Base-by-base conservation (phyloP, 106 monocot genomes). In the Acorus calamus region DNA sequence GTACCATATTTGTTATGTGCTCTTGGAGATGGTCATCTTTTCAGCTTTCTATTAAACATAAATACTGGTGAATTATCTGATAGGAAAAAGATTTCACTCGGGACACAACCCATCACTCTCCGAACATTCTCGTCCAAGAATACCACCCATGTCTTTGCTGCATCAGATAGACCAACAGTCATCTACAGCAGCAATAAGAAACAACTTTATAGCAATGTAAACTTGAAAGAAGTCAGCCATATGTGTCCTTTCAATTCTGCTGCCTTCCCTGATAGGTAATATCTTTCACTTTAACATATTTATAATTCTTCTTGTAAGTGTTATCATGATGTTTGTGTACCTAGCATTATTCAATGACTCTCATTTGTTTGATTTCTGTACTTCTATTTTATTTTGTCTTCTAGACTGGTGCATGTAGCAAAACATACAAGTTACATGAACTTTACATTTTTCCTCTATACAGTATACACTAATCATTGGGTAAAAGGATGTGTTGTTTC, bases 171-270 rank as follows among this genome's bases (percentile, higher is more conserved):
- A 60, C 96, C 96, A 49, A 87, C 96, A 50, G 96, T 96, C 47
- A 85, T 96, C 50, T 96, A 98, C 59, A 98, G 96, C 75, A 98
- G 91, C 80, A 98, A 98, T 53, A 98, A 91, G 74, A 98, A 98
- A 77, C 65, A 91, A 57, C 96, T 98, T 41, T 98, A 98, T 62
- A 98, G 96, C 64, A 98, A 98, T 78, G 96, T 98, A 46, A 98
- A 98, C 76, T 67, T 91, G 66, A 98, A 88, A 77, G 91, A 98
- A 88, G 96, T 98, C 47, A 88, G 88, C 52, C 96, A 98, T 52
- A 98, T 98, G 96, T 91, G 96, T 65, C 96, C 96, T 65, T 98
- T 98, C 63, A 98, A 88, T 66, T 87, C 91, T 46, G 96, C 96
- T 75, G 96, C 96, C 67, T 91, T 88, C 49, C 96, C 91, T n/a